Percentiles rank a stretch among this genome's conserved stretches.
Evolutionary conservation across 2,329 filamentous ascomycete genomes (phyloP).

Genomic region (Fusarium decemcellulare): DNA sequence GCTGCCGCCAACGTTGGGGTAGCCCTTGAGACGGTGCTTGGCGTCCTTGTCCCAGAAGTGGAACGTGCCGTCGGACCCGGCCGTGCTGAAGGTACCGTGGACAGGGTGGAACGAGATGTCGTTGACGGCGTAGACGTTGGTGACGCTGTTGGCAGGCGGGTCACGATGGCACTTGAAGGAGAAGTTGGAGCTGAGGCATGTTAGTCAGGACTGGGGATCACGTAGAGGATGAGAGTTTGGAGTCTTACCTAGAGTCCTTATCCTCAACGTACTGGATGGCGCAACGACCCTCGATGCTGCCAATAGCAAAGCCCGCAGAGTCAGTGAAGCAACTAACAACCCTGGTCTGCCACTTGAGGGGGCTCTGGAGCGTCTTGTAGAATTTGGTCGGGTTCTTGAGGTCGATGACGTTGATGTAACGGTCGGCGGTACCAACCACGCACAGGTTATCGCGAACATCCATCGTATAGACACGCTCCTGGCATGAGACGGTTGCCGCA

Average conservation of each 20-base stretch:
- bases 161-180: conserved; percentile 99
- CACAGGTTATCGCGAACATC: conserved; percentile 90
- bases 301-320: conserved; percentile 91
- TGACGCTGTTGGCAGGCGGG: conserved; percentile 79
- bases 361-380: conserved; percentile 97
- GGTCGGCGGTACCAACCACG: conserved; percentile 92
- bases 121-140: conserved; percentile 95
- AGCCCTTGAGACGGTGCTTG: conserved; percentile 91
- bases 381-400: conserved; percentile 89
- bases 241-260: conserved; percentile 80
- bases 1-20: conserved; percentile 84
- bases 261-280: conserved; percentile 99
- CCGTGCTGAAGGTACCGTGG: conserved; percentile 98
- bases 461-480: conserved; percentile 91
- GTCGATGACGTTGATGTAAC: conserved; percentile 96
- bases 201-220: conserved; percentile 15
- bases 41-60: conserved; percentile 97
- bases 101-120: conserved; percentile 97
- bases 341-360: conserved; percentile 97
- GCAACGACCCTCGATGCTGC: conserved; percentile 96
- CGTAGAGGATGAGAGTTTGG: not conserved
- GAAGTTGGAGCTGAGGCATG: conserved; percentile 82
- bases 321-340: conserved; percentile 97
- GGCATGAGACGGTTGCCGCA: conserved; percentile 75
- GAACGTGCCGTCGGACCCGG: conserved; percentile 95